These are phyloP conservation scores for Torulaspora microellipsoides DNA, from an alignment of 805 yeast genomes.

Conservation along the genomic window DNA sequence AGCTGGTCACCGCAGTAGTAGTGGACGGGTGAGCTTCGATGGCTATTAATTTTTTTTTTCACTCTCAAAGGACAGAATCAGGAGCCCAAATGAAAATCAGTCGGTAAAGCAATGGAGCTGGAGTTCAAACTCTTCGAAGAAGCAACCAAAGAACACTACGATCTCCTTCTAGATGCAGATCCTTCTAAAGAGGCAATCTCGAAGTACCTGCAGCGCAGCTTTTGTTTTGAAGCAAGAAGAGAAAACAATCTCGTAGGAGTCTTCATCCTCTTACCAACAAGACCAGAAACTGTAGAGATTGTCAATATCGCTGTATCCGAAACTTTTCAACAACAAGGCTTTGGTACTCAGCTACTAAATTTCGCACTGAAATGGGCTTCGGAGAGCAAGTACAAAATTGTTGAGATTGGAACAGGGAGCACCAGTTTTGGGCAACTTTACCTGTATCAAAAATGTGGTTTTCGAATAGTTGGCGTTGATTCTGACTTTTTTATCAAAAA, in stretches of 20 bases:
- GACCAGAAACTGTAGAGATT: conserved; percentile 2
- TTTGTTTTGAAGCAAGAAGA: conserved; percentile 4
- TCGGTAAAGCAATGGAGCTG: neutral
- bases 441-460: conserved; percentile 5
- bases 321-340: neutral
- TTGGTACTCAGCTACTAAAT: conserved; percentile 1
- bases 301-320: conserved; percentile 2
- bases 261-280: conserved; percentile 3
- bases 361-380: conserved; percentile 1
- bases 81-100: too few species aligned
- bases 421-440: conserved; percentile 3
- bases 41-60: too few species aligned
- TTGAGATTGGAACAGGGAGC: conserved; percentile 3
- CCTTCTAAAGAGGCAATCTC: conserved; percentile 2
- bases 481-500: conserved; percentile 1
- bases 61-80: too few species aligned
- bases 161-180: conserved; percentile 3
- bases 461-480: conserved; percentile 1
- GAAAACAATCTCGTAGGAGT: neutral
- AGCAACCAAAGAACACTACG: conserved; percentile 1
- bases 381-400: neutral
- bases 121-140: neutral
- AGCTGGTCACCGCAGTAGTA: too few species aligned
- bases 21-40: too few species aligned
- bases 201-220: conserved; percentile 2